These are phyloP conservation scores for Cladosporium velox DNA, from an alignment of 2,329 filamentous ascomycete species.

Conservation along the genomic window DNA sequence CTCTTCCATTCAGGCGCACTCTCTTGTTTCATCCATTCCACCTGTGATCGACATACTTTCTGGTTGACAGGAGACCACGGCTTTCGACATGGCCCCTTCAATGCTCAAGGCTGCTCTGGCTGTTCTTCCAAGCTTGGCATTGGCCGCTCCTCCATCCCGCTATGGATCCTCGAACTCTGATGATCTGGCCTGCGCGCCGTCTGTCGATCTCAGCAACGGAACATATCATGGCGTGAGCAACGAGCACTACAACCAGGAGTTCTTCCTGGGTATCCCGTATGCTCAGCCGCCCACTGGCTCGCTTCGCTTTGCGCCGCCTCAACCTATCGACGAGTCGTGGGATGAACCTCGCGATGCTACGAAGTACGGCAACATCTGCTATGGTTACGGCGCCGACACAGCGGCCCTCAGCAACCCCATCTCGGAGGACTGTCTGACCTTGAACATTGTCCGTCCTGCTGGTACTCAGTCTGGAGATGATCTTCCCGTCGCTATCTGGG, in stretches of 20 bases:
- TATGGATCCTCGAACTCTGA: slow-evolving; percentile 6
- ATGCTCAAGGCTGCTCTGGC: slow-evolving; percentile 7
- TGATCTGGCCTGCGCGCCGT: neutral
- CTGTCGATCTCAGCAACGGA: slow-evolving; percentile 13
- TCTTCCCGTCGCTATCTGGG: slow-evolving; percentile 60
- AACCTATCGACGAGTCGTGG: slow-evolving; percentile 13
- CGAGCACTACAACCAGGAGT: slow-evolving; percentile 40
- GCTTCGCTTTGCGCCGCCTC: slow-evolving; percentile 36
- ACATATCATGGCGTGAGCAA: slow-evolving; percentile 18
- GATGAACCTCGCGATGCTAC: slow-evolving; percentile 29
- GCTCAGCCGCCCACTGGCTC: slow-evolving; percentile 38
- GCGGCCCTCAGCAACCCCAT: slow-evolving; percentile 4
- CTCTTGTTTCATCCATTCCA: slow-evolving; percentile 10
- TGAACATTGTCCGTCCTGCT: slow-evolving; percentile 58
- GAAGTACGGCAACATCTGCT: slow-evolving; percentile 36
- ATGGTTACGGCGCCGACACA: slow-evolving; percentile 32
- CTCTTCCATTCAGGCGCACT: neutral
- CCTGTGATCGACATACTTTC: slow-evolving; percentile 16
- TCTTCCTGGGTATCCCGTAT: slow-evolving; percentile 41
- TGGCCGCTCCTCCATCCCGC: slow-evolving; percentile 2
- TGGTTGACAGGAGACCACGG: neutral
- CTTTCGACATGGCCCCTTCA: slow-evolving; percentile 9
- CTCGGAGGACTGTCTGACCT: slow-evolving; percentile 59
- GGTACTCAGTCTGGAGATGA: slow-evolving; percentile 36
- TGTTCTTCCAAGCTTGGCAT: slow-evolving; percentile 10